phyloP scores from a whole-genome alignment of 495 filamentous ascomycete genomes.

The Hyaloscypha hepaticicola region DNA sequence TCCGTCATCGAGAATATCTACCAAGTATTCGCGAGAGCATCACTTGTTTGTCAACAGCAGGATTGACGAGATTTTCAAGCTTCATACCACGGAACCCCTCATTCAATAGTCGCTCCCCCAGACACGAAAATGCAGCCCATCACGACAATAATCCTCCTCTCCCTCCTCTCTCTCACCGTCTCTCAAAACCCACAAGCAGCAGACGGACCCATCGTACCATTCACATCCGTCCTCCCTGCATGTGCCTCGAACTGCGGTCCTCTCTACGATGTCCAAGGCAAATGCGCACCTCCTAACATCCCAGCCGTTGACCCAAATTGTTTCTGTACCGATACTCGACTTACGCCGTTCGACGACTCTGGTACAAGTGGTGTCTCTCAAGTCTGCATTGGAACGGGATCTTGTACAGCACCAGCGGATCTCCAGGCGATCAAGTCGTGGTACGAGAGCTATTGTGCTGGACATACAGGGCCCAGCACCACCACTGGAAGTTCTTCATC shows the following conservation, averaged over 20 bases:
- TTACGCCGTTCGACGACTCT: conserved; percentile 37
- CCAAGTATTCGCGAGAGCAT: neutral
- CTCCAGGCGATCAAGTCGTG: conserved; percentile 46
- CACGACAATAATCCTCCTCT: conserved; percentile 19
- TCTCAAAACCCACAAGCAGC: conserved; percentile 19
- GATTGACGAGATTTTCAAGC: neutral
- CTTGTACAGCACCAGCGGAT: conserved; percentile 27
- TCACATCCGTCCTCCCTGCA: conserved; percentile 41
- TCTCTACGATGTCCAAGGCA: conserved; percentile 55
- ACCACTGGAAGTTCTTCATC: conserved; percentile 9
- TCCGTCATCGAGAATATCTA: neutral
- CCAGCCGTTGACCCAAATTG: conserved; percentile 39
- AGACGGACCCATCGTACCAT: conserved; percentile 38
- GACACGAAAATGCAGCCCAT: conserved; percentile 13
- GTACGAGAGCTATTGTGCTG: conserved; percentile 43
- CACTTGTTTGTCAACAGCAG: neutral
- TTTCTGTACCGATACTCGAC: conserved; percentile 45
- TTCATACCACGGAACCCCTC: neutral
- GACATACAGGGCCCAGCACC: neutral
- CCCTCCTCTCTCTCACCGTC: conserved; percentile 11
- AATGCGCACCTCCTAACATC: conserved; percentile 44
- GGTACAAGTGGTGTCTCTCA: conserved; percentile 21
- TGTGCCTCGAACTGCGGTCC: conserved; percentile 47
- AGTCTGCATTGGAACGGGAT: conserved; percentile 15
- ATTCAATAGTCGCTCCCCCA: too few species aligned